A percentile compares a stretch with the other conserved stretches of the same genome.
Evolutionary conservation across 495 filamentous ascomycete species (phyloP).

Genomic region (Glarea lozoyensis): DNA sequence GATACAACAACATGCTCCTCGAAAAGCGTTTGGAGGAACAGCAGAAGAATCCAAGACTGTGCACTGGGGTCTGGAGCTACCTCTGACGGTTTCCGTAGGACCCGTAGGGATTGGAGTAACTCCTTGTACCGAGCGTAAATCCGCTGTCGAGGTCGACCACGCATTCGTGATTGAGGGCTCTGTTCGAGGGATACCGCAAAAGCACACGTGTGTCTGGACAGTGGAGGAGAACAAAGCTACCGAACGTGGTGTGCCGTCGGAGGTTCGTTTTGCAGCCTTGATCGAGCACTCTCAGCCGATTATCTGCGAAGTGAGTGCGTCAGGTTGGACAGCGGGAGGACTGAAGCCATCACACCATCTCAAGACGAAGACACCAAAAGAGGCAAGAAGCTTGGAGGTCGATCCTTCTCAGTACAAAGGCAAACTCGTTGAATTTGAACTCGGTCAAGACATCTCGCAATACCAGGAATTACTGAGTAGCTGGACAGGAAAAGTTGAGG

Average conservation of each 20-base stretch:
- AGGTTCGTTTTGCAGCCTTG: not conserved
- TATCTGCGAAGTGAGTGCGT: not conserved
- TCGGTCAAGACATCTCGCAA: not conserved
- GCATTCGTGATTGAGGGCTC: not conserved
- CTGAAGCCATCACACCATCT: not conserved
- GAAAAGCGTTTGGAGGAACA: not conserved
- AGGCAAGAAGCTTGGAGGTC: not conserved
- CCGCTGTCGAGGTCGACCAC: not conserved
- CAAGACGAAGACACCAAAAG: not conserved
- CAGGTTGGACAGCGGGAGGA: not conserved
- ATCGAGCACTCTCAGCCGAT: not conserved
- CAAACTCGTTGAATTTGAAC: not conserved
- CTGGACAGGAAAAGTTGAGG: not conserved
- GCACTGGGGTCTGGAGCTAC: not conserved
- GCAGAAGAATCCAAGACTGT: not conserved
- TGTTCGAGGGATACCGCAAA: not conserved
- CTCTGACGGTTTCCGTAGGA: not conserved
- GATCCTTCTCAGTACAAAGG: not conserved
- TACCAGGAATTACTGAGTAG: not conserved
- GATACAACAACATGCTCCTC: not conserved
- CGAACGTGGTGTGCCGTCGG: not conserved
- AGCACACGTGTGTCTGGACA: not conserved
- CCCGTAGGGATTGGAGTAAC: not conserved
- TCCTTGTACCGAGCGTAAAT: not conserved
- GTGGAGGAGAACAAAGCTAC: not conserved